Base-by-base conservation (phyloP, 1,284 basidiomycete genomes). In the Volvariella surrecta region DNA sequence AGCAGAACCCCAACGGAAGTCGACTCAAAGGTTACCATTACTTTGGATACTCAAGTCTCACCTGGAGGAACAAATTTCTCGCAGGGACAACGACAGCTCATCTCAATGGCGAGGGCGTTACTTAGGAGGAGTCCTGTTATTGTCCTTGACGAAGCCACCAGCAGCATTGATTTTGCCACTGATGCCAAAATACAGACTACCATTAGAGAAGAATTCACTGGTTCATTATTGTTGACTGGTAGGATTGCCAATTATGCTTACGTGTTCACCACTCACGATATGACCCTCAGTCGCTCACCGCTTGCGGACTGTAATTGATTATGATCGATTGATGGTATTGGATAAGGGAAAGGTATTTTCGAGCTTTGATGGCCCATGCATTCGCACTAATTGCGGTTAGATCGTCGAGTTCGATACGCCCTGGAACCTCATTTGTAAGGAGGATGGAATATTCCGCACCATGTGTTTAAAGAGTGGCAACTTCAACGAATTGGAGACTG, bases 321-420 rank as follows among this genome's bases (percentile, higher is more conserved):
- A 89, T 54, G 89, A 92, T 57, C 70, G 86, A 1, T 64, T 94
- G 22, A 70, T 95, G 37, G 83, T 94, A 0, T 68, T 96, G 3
- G 80, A 89, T 52, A 81, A 88, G 50, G 91, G 92, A 54, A 62
- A 66, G 58, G 67, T 72, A 47, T n/a, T n/a, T n/a, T n/a, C n/a
- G n/a, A 42, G 57, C 24, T 11, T 6, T 6, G 6, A 28, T 6
- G 6, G 11, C 24, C 6, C 24, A 28, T 6, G 24, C 6, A 11
- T 28, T 28, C 11, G 11, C 11, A 11, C 34, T 35, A 19, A 35
- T 15, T 15, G 15, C 15, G 38, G 7, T 20, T 7, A 75, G 66
- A 65, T 92, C 32, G 78, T 68, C 6, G 91, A 95, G 59, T 85
- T 86, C 49, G 92, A 91, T 57, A 89, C 88, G 0, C 91, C 91